phyloP scores from a whole-genome alignment of 148 eudicot genomes.

The Amaranthus cruentus region DNA sequence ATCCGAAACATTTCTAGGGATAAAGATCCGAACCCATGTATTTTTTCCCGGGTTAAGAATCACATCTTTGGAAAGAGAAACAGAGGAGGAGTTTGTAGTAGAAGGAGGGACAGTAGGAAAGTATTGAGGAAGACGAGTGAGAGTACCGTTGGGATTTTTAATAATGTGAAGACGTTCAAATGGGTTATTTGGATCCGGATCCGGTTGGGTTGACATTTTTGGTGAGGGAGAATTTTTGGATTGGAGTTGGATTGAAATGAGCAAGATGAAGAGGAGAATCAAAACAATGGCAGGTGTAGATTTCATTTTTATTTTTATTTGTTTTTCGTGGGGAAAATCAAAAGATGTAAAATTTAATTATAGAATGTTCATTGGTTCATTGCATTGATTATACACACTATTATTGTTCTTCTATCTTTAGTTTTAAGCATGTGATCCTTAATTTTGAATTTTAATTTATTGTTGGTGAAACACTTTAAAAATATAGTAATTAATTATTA shows the following conservation, averaged over 20 bases:
- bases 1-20: conserved; percentile 2
- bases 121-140: conserved; percentile 14
- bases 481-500: too few relatives aligned
- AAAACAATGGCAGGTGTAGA: neutral
- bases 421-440: too few relatives aligned
- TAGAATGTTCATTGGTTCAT: too few relatives aligned
- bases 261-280: neutral
- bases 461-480: too few relatives aligned
- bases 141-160: conserved; percentile 23
- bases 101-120: conserved; percentile 20
- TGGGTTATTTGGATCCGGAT: neutral
- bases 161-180: conserved; percentile 10
- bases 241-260: neutral
- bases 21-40: conserved; percentile 34
- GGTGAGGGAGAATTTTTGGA: too few relatives aligned
- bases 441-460: too few relatives aligned
- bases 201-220: neutral
- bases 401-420: too few relatives aligned
- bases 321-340: too few relatives aligned
- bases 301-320: too few relatives aligned
- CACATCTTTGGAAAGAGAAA: conserved; percentile 26
- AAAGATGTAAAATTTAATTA: too few relatives aligned
- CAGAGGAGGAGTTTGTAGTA: neutral
- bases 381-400: too few relatives aligned
- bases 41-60: conserved; percentile 11